Base-by-base conservation (phyloP, 768 basidiomycete species). In the Trametes punicea region DNA sequence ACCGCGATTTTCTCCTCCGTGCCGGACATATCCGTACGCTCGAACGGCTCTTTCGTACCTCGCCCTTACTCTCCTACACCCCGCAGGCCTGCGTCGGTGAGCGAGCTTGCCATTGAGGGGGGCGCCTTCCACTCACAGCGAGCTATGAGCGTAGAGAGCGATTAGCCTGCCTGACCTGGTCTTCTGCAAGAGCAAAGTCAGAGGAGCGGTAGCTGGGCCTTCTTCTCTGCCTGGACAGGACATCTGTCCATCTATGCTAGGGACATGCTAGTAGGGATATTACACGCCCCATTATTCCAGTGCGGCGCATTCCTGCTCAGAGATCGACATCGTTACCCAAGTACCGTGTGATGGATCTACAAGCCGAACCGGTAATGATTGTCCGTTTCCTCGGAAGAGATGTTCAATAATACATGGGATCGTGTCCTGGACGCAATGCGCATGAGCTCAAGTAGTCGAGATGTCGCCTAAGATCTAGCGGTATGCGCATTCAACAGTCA, bases 11-110 rank as follows among this genome's bases (percentile, higher is more conserved):
- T 60, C 45, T 46, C 58, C 2, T 55, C 58, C 9, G 58, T 51
- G 18, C 58, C 58, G 21, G 58, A 60, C 53, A 41, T 60, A 18
- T 60, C 58, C 11, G 53, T 60, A 30, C 48, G 47, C 11, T 60
- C 58, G 5, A 54, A 49, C 38, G 53, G 49, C 4, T 59, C 52
- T 6, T 29, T 55, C 4, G 6, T 55, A 1, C 53, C 58, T 15
- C 36, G 25, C 8, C 55, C 54, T 1, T 54, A 55, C 31, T 30
- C 53, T 2, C 54, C 58, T 6, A 55, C 39, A 31, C 47, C 58
- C 25, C 48, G 57, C 27, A 55, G 58, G 31, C 52, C 53, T 8
- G 21, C 54, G 3, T 60, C 58, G 44, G 58, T 60, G 11, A 46
- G 58, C 30, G 20, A 9, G 9, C 18, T 30, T 29, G 16, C 2